phyloP scores from a whole-genome alignment of 2,329 filamentous ascomycete species.

The Botrytis deweyae region DNA sequence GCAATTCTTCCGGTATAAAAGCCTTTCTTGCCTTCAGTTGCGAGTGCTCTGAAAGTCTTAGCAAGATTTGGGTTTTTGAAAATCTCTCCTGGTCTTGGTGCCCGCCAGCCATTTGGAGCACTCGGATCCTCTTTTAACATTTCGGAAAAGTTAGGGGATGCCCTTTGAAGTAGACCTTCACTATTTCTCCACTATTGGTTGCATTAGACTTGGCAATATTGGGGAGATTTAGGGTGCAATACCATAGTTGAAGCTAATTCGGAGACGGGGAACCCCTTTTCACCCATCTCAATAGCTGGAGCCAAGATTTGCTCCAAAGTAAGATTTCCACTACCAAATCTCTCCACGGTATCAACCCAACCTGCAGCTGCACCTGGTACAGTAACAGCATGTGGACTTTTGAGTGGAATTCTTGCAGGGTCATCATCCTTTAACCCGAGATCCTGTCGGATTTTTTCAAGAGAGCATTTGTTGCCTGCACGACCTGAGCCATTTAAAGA shows the following conservation, averaged over 20 bases:
- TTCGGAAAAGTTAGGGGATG: conserved; percentile 83
- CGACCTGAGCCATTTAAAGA: conserved; percentile 94
- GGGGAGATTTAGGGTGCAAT: background rate
- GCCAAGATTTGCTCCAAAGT: conserved; percentile 72
- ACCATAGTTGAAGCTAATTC: conserved; percentile 54
- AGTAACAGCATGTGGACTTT: conserved; percentile 77
- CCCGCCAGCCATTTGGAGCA: conserved; percentile 67
- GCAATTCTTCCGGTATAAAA: conserved; percentile 89
- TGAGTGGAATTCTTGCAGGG: conserved; percentile 64
- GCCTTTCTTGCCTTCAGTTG: conserved; percentile 77
- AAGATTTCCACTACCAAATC: conserved; percentile 85
- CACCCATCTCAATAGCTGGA: conserved; percentile 81
- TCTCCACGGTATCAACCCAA: conserved; percentile 86
- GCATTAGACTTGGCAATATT: conserved; percentile 13
- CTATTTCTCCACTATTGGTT: conserved; percentile 64
- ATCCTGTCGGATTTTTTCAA: conserved; percentile 68
- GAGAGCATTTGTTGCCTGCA: conserved; percentile 64
- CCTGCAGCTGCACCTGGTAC: conserved; percentile 89
- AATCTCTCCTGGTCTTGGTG: conserved; percentile 78
- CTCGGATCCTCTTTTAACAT: conserved; percentile 78
- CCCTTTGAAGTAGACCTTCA: conserved; percentile 63
- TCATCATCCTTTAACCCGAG: conserved; percentile 63
- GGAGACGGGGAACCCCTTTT: conserved; percentile 86
- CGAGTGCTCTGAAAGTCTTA: conserved; percentile 76
- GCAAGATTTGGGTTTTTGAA: conserved; percentile 83